Conservation (phyloP, 176 grass and related monocot genomes). For the Carex pumila region DNA sequence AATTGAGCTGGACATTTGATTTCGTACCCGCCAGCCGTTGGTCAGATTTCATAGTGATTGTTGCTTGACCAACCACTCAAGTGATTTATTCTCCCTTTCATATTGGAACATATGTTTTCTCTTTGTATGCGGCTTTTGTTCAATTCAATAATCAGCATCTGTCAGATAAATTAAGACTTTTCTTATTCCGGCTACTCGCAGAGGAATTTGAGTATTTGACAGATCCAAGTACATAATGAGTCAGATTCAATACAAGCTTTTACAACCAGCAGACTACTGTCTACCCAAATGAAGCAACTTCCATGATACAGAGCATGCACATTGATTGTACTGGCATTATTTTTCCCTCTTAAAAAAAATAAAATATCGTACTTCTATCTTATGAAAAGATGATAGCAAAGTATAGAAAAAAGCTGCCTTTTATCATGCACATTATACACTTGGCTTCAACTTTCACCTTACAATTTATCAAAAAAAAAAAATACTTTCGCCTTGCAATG, state of each 20-base stretch:
- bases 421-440: not conserved
- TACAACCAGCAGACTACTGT: not conserved
- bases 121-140: not conserved
- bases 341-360: too few relatives aligned
- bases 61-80: not conserved
- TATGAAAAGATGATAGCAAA: not conserved
- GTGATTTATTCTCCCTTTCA: not conserved
- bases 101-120: not conserved
- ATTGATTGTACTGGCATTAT: not conserved
- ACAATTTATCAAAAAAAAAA: too few relatives aligned
- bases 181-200: not conserved
- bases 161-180: not conserved
- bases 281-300: not conserved
- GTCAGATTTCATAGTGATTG: not conserved
- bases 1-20: not conserved
- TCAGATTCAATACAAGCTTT: not conserved
- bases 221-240: not conserved
- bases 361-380: not conserved
- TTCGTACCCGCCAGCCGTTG: not conserved
- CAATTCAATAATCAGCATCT: not conserved
- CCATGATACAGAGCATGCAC: not conserved
- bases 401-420: not conserved
- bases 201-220: not conserved
- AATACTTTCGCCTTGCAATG: not conserved
- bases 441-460: not conserved